phyloP scores from a whole-genome alignment of 371 early-diverging fungal species.

The Nematocida parisii region DNA sequence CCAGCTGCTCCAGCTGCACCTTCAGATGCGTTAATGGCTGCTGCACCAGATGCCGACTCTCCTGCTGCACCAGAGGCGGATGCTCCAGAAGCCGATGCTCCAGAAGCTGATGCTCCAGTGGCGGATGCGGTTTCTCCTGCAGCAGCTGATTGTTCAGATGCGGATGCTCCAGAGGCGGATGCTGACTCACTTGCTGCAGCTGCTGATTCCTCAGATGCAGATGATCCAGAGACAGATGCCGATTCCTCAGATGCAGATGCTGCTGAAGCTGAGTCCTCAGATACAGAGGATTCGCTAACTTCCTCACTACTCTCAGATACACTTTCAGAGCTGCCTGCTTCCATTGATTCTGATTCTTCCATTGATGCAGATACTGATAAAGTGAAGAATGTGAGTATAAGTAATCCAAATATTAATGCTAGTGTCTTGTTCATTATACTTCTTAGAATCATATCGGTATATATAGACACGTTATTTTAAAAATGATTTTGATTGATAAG shows the following conservation, averaged over 20 bases:
- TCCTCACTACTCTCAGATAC: neutral
- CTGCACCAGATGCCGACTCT: neutral
- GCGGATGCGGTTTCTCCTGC: neutral
- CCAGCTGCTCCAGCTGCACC: neutral
- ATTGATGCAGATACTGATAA: neutral
- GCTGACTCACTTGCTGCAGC: neutral
- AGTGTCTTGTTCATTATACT: constrained; percentile 28
- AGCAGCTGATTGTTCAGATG: neutral
- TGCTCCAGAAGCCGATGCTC: neutral
- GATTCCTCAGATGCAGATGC: neutral
- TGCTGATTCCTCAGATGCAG: neutral
- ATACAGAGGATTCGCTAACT: neutral
- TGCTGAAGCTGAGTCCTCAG: neutral
- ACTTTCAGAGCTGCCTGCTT: neutral
- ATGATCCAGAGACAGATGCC: neutral
- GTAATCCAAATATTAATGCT: constrained; percentile 46
- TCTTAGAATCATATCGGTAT: neutral
- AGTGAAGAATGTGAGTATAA: constrained; percentile 24
- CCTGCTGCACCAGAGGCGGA: neutral
- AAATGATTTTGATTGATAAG: neutral
- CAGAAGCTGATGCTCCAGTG: neutral
- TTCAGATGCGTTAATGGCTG: neutral
- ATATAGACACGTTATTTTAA: neutral
- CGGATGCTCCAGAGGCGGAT: neutral
- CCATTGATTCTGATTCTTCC: neutral